phyloP scores from a whole-genome alignment of 495 filamentous ascomycete species.

The Cercophora scortea region DNA sequence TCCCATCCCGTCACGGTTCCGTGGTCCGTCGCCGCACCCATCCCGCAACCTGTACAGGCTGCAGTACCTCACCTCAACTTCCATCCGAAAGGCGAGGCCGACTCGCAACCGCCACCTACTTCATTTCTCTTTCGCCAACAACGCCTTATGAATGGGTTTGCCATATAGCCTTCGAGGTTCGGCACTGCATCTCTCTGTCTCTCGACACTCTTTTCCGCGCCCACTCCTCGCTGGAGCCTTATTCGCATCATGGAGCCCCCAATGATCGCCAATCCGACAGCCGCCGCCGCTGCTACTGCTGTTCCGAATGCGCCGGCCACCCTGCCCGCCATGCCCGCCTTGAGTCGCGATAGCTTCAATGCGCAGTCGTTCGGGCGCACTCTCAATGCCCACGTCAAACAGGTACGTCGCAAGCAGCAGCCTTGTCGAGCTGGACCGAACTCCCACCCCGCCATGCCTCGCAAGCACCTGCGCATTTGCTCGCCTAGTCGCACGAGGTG shows the following conservation, averaged over 20 bases:
- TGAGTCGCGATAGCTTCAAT: conserved; percentile 31
- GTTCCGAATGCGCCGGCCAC: conserved; percentile 5
- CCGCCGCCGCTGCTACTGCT: conserved; percentile 5
- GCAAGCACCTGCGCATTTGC: too few relatives aligned
- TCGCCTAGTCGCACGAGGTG: not conserved
- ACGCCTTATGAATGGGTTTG: not conserved
- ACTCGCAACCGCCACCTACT: not conserved
- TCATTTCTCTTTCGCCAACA: not conserved
- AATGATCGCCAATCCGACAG: not conserved
- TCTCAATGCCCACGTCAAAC: conserved; percentile 36
- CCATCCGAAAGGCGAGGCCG: not conserved
- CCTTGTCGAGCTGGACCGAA: not conserved
- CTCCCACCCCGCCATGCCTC: too few relatives aligned
- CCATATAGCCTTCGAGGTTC: too few relatives aligned
- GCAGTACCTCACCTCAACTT: not conserved
- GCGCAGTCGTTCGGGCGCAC: conserved; percentile 34
- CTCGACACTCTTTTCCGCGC: not conserved
- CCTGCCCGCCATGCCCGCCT: not conserved
- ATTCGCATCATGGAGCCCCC: not conserved
- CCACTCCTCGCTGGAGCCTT: not conserved
- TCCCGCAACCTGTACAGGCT: not conserved
- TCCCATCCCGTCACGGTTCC: not conserved
- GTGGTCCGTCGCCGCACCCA: too few relatives aligned
- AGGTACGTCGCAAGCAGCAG: conserved; percentile 28
- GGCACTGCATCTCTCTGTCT: not conserved